Evolutionary conservation across 805 yeast genomes (phyloP).

Genomic region (Sungouiella blattae): DNA sequence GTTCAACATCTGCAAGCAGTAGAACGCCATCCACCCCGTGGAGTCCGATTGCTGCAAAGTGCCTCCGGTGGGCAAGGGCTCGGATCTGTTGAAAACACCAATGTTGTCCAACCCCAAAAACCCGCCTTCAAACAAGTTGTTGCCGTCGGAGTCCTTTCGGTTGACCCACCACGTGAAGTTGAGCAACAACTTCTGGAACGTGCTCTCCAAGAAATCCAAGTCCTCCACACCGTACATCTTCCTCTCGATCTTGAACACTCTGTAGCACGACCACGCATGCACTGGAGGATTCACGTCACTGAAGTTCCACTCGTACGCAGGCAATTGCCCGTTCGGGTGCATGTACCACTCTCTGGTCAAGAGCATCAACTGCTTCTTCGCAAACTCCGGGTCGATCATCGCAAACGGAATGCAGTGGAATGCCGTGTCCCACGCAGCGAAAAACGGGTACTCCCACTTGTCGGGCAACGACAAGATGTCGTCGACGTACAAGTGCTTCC

Average conservation of each 20-base stretch:
- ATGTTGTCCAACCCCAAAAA: conserved; percentile 90
- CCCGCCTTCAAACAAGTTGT: conserved; percentile 91
- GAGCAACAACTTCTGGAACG: conserved; percentile 82
- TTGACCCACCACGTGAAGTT: conserved; percentile 98
- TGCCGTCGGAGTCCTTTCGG: conserved; percentile 81
- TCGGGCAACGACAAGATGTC: conserved; percentile 89
- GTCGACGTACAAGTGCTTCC: conserved; percentile 86
- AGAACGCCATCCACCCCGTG: conserved; percentile 98
- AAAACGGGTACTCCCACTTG: conserved; percentile 94
- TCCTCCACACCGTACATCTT: conserved; percentile 82
- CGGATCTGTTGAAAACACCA: conserved; percentile 89
- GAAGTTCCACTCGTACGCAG: conserved; percentile 96
- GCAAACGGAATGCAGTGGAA: conserved; percentile 92
- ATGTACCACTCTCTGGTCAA: conserved; percentile 93
- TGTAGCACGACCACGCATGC: conserved; percentile 91
- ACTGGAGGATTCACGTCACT: conserved; percentile 96
- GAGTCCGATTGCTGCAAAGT: conserved; percentile 89
- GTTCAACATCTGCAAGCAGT: conserved; percentile 83
- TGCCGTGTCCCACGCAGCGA: conserved; percentile 96
- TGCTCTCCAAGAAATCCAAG: conserved; percentile 80
- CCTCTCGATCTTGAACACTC: conserved; percentile 83
- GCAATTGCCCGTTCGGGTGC: conserved; percentile 98
- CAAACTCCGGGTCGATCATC: conserved; percentile 89
- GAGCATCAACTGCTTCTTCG: conserved; percentile 81
- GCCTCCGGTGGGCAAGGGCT: conserved; percentile 91